Conservation (phyloP, 1,284 basidiomycete species). For the Wallemia hederae region DNA sequence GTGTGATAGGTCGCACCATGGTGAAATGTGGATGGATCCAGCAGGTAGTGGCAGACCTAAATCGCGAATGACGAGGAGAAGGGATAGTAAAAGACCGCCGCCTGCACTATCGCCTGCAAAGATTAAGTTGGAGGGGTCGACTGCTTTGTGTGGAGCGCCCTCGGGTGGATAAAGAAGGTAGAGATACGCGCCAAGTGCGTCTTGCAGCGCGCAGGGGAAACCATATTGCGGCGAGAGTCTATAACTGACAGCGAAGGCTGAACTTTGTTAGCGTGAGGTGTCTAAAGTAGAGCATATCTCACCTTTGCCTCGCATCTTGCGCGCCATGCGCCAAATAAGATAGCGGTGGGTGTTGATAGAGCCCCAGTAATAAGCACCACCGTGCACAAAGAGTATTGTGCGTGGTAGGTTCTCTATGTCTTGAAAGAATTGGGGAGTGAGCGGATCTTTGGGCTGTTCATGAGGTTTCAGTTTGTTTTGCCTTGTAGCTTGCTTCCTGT, state of each 20-base stretch:
- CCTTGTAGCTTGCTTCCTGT: constrained; percentile 13
- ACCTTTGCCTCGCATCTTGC: constrained; percentile 64
- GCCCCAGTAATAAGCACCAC: constrained; percentile 21
- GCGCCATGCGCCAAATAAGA: constrained; percentile 53
- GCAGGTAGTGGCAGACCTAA: constrained; percentile 50
- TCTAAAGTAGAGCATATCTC: constrained; percentile 25
- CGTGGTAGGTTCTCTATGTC: constrained; percentile 7
- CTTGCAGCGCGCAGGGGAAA: constrained; percentile 80
- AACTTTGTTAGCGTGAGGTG: neutral
- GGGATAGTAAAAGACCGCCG: constrained; percentile 52
- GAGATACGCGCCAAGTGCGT: constrained; percentile 49
- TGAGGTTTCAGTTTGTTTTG: constrained; percentile 1
- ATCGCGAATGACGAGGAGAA: constrained; percentile 79
- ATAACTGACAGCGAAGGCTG: constrained; percentile 45
- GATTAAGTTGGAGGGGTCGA: constrained; percentile 47
- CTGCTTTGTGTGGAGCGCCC: constrained; percentile 36
- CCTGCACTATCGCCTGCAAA: constrained; percentile 82
- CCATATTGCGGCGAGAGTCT: constrained; percentile 78
- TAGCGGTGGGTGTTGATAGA: constrained; percentile 21
- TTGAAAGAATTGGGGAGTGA: constrained; percentile 23
- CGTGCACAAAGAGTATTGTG: neutral
- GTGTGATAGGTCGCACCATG: constrained; percentile 51
- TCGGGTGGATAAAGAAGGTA: constrained; percentile 43
- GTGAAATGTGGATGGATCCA: constrained; percentile 54
- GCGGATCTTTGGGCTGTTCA: neutral